Evolutionary conservation across 106 monocot genomes (phyloP), one percentile per base, ranked within the genome.

Genomic region (Allium fistulosum): DNA sequence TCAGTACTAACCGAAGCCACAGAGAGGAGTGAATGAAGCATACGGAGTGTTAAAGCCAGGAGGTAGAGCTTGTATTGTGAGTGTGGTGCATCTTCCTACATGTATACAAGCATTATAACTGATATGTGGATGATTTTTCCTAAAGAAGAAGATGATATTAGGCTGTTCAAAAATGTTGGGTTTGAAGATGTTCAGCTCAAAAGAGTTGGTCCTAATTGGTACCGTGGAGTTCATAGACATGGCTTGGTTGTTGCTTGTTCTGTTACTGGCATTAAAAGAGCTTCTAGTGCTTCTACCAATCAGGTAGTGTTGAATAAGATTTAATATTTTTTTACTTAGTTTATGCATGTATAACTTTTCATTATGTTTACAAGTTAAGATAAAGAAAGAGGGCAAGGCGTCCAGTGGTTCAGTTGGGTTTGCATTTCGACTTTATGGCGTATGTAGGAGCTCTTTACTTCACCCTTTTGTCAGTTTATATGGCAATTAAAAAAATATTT

Each of bases 91-190:
- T 68, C 90, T 83, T 14, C 83, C 90, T n/a, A 86, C 83, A 64
- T 90, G 90, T 86, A 66, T 90, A 6, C 86, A 16, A 83, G 83
- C 10, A 86, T 90, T 53, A 86, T 90, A 37, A 80, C 90, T 51
- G 86, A 90, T 66, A 78, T 90, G 74, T 86, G 90, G 90, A 90
- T 90, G 90, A 72, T 90, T 49, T 90, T 90, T 50, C 90, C 90
- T 3, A 86, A 80, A 74, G 90, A 90, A 51, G 90, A 90, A 64
- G 90, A 90, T 62, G 86, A 86, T 64, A 76, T 86, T 15, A 82
- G 86, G 10, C 86, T 86, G 90, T 90, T 90, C 78, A 68, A 83
- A 53, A 90, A 90, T 57, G 90, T 86, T 51, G 90, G 90, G 48
- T 90, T 90, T 73, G 55, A 90, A 37, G 86, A 90, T 68, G 86